Evolutionary conservation across 768 basidiomycete species (phyloP).

Genomic region (Trametes villosa): DNA sequence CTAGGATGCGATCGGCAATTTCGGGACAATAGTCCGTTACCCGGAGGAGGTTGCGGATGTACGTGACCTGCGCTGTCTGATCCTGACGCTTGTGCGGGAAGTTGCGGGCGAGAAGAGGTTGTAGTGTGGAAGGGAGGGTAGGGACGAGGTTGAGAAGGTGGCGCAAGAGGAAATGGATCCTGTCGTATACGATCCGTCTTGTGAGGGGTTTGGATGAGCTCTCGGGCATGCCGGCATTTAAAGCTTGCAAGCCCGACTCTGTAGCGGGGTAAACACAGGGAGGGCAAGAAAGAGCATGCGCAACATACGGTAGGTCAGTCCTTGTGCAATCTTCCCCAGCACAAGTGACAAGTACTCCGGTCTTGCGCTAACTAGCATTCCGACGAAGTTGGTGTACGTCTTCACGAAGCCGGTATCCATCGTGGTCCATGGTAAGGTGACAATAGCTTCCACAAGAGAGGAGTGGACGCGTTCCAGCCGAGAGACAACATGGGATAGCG

Average conservation of each 20-base stretch:
- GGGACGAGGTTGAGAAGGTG: constrained; percentile 91
- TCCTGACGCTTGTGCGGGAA: constrained; percentile 95
- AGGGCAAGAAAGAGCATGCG: constrained; percentile 5
- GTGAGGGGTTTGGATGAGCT: constrained; percentile 74
- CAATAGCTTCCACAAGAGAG: constrained; percentile 81
- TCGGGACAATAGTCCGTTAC: constrained; percentile 89
- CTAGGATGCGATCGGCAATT: constrained; percentile 80
- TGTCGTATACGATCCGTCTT: constrained; percentile 80
- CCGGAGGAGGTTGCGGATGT: constrained; percentile 86
- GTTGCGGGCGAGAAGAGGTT: constrained; percentile 79
- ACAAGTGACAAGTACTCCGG: constrained; percentile 91
- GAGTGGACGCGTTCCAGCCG: constrained; percentile 82
- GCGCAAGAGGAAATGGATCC: constrained; percentile 83
- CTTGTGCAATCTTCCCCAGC: constrained; percentile 78
- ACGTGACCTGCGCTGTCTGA: constrained; percentile 79
- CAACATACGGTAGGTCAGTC: constrained; percentile 86
- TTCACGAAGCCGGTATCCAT: constrained; percentile 85
- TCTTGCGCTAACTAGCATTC: constrained; percentile 87
- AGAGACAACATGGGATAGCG: constrained; percentile 91
- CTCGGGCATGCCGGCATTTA: constrained; percentile 62
- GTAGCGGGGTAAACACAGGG: constrained; percentile 8
- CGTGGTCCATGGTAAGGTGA: constrained; percentile 91
- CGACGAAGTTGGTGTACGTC: constrained; percentile 87
- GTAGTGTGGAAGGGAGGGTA: constrained; percentile 84
- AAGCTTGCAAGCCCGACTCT: constrained; percentile 76